Percentiles rank a stretch among this genome's conserved stretches.
phyloP scores from a whole-genome alignment of 2,329 filamentous ascomycete genomes.

The Aspergillus novofumigatus region DNA sequence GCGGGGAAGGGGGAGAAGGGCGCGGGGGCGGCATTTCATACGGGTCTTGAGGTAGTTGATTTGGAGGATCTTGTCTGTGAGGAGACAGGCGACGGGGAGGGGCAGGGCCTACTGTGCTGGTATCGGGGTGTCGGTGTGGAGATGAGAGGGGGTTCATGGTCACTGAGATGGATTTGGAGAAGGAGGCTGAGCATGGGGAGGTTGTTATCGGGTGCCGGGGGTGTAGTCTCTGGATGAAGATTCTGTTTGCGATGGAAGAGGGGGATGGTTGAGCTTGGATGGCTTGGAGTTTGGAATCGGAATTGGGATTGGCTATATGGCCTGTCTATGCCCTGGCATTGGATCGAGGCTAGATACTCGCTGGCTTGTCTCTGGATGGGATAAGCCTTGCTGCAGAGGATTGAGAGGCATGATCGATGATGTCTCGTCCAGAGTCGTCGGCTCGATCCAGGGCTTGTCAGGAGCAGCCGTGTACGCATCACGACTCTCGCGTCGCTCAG shows the following conservation, averaged over 20 bases:
- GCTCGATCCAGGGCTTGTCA: not conserved
- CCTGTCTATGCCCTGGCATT: not conserved
- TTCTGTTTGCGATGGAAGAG: slow-evolving; percentile 53
- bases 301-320: not conserved
- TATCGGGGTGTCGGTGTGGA: slow-evolving; percentile 56
- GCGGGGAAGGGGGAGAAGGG: slow-evolving; percentile 22
- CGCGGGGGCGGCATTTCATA: slow-evolving; percentile 37
- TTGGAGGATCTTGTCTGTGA: slow-evolving; percentile 51
- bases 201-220: slow-evolving; percentile 58
- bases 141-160: slow-evolving; percentile 53
- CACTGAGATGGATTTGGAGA: slow-evolving; percentile 50
- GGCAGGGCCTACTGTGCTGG: slow-evolving; percentile 45
- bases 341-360: not conserved
- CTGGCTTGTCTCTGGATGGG: not conserved
- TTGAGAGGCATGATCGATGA: too few relatives aligned
- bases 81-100: slow-evolving; percentile 32
- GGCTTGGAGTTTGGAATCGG: not conserved
- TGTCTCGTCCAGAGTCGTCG: not conserved
- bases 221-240: slow-evolving; percentile 61
- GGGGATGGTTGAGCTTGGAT: slow-evolving; percentile 22
- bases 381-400: too few relatives aligned
- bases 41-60: slow-evolving; percentile 55
- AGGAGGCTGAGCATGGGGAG: slow-evolving; percentile 50
- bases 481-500: not conserved
- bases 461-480: not conserved